Percentiles rank a stretch among this genome's conserved stretches.
Evolutionary conservation across 805 yeast species (phyloP).

Genomic region (Scheffersomyces coipomensis): DNA sequence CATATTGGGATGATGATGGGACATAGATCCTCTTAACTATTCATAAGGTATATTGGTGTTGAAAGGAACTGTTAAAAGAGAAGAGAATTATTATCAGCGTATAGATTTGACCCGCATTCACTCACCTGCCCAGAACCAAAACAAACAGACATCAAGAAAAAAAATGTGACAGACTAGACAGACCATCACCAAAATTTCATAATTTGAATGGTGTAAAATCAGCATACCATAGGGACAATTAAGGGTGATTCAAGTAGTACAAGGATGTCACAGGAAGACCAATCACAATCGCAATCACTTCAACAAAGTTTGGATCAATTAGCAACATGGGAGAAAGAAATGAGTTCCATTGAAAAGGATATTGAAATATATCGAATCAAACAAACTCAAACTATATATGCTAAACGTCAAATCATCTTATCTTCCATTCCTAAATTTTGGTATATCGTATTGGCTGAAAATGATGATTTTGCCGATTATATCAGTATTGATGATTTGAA

Average conservation of each 20-base stretch:
- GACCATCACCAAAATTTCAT: too few species aligned
- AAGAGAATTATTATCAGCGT: too few species aligned
- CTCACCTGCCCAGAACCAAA: too few species aligned
- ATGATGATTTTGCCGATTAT: slow-evolving; percentile 81
- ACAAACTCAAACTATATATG: slow-evolving; percentile 57
- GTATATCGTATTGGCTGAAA: slow-evolving; percentile 82
- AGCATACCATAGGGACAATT: too few species aligned
- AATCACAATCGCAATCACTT: slow-evolving; percentile 1
- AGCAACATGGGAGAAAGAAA: slow-evolving; percentile 56
- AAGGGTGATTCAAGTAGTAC: too few species aligned
- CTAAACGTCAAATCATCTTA: slow-evolving; percentile 53
- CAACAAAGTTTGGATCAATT: slow-evolving; percentile 36
- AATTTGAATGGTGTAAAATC: too few species aligned
- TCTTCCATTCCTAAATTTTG: slow-evolving; percentile 71
- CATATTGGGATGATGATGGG: slow-evolving; percentile 12
- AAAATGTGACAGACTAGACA: too few species aligned
- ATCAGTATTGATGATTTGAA: slow-evolving; percentile 74
- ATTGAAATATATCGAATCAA: slow-evolving; percentile 54
- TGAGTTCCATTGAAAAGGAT: slow-evolving; percentile 59
- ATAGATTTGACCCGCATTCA: too few species aligned
- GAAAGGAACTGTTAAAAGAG: too few species aligned
- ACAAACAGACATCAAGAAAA: too few species aligned
- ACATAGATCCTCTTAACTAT: too few species aligned
- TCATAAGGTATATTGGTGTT: too few species aligned
- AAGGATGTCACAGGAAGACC: background rate